phyloP scores from a whole-genome alignment of 139 green algal species.

The Tetradesmus lagerheimii region DNA sequence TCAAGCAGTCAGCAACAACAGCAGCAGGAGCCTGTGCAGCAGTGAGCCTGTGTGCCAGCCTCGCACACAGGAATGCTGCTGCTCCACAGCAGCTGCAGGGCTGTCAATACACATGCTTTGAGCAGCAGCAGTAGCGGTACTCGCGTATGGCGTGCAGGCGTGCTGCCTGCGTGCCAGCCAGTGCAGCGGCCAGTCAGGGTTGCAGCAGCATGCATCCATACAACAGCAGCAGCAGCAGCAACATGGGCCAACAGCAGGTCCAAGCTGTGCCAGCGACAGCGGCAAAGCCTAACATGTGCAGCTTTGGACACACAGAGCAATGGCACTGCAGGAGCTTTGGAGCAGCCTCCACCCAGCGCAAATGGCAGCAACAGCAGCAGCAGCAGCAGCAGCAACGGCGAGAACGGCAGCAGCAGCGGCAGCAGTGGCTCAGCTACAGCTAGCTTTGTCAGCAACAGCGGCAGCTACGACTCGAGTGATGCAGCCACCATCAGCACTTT shows the following conservation, averaged over 20 bases:
- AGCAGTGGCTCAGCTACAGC: not conserved
- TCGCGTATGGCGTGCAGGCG: not conserved
- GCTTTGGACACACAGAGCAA: not conserved
- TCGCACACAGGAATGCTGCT: not conserved
- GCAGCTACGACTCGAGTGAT: not conserved
- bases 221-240: not conserved
- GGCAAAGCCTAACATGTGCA: not conserved
- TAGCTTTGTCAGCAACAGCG: not conserved
- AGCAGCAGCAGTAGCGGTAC: not conserved
- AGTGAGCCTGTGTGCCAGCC: not conserved
- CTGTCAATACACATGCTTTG: not conserved
- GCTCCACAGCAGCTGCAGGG: not conserved
- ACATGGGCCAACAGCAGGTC: not conserved
- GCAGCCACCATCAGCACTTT: not conserved
- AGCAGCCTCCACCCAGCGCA: not conserved
- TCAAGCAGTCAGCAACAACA: not conserved
- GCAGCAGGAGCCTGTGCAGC: not conserved
- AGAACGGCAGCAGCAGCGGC: not conserved
- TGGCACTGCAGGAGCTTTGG: not conserved
- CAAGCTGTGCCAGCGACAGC: not conserved
- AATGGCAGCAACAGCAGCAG: not conserved
- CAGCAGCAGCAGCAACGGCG: not conserved
- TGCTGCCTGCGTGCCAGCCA: not conserved
- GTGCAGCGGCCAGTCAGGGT: not conserved
- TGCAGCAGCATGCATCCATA: not conserved